These are phyloP conservation scores for Microbotryomycetes sp. DNA, from an alignment of 1,284 basidiomycete genomes.

Conservation along the genomic window DNA sequence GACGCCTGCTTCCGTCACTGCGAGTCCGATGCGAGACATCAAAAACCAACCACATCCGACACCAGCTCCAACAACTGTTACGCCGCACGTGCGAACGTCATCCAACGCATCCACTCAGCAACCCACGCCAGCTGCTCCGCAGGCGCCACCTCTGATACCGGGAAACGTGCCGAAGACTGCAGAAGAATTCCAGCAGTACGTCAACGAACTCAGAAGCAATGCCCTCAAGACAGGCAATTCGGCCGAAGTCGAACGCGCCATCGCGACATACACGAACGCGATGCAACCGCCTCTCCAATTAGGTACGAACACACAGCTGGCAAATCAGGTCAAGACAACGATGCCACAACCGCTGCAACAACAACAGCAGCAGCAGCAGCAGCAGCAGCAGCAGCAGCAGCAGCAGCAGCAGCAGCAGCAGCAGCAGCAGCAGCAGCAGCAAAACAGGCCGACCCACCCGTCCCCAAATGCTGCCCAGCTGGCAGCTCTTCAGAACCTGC, in stretches of 20 bases:
- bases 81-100: background rate
- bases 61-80: background rate
- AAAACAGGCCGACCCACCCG: background rate
- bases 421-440: background rate
- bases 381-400: background rate
- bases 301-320: background rate
- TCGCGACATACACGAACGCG: constrained; percentile 9
- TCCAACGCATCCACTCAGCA: background rate
- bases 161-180: background rate
- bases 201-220: constrained; percentile 13
- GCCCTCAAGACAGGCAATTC: background rate
- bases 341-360: background rate
- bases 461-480: background rate
- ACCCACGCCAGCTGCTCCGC: background rate
- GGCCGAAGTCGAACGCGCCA: constrained; percentile 16
- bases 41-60: background rate
- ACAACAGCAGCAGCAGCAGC: background rate
- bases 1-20: background rate
- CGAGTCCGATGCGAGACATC: background rate
- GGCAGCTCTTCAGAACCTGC: background rate
- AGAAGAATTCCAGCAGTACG: constrained; percentile 16
- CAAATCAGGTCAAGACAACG: background rate
- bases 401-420: background rate
- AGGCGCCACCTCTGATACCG: too few species aligned
- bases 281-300: background rate